These are phyloP conservation scores for Trichoderma sp. DNA, from an alignment of 2,329 filamentous ascomycete genomes.

Conservation along the genomic window DNA sequence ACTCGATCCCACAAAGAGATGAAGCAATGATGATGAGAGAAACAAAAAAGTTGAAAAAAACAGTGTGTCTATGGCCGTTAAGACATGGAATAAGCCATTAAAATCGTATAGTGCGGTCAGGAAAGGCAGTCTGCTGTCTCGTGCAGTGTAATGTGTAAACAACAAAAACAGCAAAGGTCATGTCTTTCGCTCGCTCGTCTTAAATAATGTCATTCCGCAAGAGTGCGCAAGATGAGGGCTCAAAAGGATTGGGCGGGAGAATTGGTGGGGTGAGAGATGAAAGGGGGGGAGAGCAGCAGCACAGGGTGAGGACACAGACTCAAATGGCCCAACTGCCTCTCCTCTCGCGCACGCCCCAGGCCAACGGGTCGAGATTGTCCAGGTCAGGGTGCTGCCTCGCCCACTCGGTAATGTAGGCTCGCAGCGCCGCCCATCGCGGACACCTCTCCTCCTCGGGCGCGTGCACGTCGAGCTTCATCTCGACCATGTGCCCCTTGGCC, in stretches of 20 bases:
- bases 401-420: slow-evolving; percentile 86
- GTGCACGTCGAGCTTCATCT: slow-evolving; percentile 50
- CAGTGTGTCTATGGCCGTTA: slow-evolving; percentile 1
- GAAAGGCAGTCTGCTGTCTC: neutral
- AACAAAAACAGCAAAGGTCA: neutral
- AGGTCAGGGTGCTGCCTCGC: slow-evolving; percentile 81
- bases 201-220: neutral
- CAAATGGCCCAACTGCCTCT: slow-evolving; percentile 74
- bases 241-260: neutral
- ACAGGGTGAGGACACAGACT: slow-evolving; percentile 17
- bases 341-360: slow-evolving; percentile 69
- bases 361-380: slow-evolving; percentile 58
- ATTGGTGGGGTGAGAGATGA: neutral
- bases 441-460: slow-evolving; percentile 56
- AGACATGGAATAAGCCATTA: slow-evolving; percentile 13
- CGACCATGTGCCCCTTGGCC: slow-evolving; percentile 73
- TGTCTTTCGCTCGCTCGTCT: slow-evolving; percentile 14
- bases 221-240: no score
- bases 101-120: slow-evolving; percentile 8
- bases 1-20: neutral
- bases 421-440: slow-evolving; percentile 80
- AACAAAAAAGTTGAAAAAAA: neutral
- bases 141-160: neutral
- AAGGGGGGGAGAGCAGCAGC: neutral
- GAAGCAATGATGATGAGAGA: neutral